Percentiles rank a stretch among this genome's conserved stretches.
Conservation (phyloP, 495 filamentous ascomycete genomes). For the Articulospora tetracladia region DNA sequence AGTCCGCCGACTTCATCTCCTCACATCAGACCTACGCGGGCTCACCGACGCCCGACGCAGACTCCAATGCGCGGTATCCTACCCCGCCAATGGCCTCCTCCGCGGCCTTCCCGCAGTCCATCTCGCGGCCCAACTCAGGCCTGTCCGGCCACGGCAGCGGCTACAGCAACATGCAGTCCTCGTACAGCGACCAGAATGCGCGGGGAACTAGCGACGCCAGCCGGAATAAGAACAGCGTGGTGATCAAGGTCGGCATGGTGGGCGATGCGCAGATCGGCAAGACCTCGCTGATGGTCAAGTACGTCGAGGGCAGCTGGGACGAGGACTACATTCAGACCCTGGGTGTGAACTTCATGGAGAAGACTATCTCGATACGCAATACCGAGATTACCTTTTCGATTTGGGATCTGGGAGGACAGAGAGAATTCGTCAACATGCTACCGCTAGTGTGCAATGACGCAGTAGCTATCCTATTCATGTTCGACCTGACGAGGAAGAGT, state of each 20-base stretch:
- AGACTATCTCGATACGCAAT: constrained; percentile 98
- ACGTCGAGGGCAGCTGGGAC: constrained; percentile 98
- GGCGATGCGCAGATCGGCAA: constrained; percentile 99
- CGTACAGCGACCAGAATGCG: constrained; percentile 27
- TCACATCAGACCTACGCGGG: constrained; percentile 19
- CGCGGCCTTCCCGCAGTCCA: constrained; percentile 16
- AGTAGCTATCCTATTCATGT: constrained; percentile 98
- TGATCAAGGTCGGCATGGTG: constrained; percentile 99
- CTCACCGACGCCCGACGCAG: constrained; percentile 22
- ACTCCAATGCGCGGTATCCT: constrained; percentile 24
- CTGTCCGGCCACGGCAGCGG: constrained; percentile 37
- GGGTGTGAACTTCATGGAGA: constrained; percentile 99
- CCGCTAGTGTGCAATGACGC: constrained; percentile 98
- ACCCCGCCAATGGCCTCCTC: constrained; percentile 22
- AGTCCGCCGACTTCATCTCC: constrained; percentile 23
- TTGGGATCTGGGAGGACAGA: constrained; percentile 96
- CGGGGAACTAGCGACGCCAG: constrained; percentile 22
- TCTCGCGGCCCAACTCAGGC: constrained; percentile 43
- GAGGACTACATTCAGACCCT: constrained; percentile 99
- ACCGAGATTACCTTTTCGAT: constrained; percentile 99
- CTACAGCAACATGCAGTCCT: constrained; percentile 29
- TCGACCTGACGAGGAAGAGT: constrained; percentile 95
- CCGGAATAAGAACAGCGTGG: constrained; percentile 55
- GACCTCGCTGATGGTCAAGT: constrained; percentile 99
- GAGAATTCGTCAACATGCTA: constrained; percentile 99